Conservation (phyloP, 2,329 filamentous ascomycete species). For the Rugonectria rugulosa region DNA sequence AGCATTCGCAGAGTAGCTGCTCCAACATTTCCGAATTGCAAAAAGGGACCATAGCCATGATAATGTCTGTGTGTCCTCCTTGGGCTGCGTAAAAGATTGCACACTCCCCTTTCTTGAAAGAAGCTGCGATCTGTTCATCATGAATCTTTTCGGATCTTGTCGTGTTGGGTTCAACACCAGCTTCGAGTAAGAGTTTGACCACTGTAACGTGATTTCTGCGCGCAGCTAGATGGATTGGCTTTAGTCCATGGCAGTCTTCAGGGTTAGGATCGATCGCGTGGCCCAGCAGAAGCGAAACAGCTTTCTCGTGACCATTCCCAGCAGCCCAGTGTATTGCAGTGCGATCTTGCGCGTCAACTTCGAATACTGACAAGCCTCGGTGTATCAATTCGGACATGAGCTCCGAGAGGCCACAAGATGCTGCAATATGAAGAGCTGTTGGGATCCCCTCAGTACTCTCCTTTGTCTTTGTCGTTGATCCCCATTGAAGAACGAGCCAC, state of each 20-base stretch:
- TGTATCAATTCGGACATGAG: constrained; percentile 14
- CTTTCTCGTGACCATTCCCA: constrained; percentile 26
- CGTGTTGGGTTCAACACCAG: constrained; percentile 26
- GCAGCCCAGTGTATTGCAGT: constrained; percentile 33
- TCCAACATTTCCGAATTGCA: constrained; percentile 24
- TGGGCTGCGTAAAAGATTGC: constrained; percentile 27
- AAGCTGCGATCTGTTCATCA: no score
- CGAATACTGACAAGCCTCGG: constrained; percentile 2
- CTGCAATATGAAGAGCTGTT: constrained; percentile 27
- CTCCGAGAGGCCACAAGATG: constrained; percentile 29
- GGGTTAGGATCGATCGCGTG: constrained; percentile 19
- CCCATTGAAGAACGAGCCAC: constrained; percentile 31
- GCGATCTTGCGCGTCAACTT: constrained; percentile 23
- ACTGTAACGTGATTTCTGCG: constrained; percentile 13
- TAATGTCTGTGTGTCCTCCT: constrained; percentile 23
- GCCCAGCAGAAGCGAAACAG: constrained; percentile 20
- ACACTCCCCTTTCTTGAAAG: no score
- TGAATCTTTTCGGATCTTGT: constrained; percentile 18
- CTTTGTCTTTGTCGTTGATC: constrained; percentile 13
- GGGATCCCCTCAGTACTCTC: constrained; percentile 19
- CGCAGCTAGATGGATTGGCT: constrained; percentile 32
- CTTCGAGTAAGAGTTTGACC: constrained; percentile 14
- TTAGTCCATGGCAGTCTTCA: constrained; percentile 21
- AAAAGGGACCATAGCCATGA: constrained; percentile 27
- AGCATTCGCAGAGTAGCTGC: constrained; percentile 30